A percentile compares a stretch with the other conserved stretches of the same genome.
Evolutionary conservation across 805 yeast species (phyloP).

Genomic region (Millerozyma miso): DNA sequence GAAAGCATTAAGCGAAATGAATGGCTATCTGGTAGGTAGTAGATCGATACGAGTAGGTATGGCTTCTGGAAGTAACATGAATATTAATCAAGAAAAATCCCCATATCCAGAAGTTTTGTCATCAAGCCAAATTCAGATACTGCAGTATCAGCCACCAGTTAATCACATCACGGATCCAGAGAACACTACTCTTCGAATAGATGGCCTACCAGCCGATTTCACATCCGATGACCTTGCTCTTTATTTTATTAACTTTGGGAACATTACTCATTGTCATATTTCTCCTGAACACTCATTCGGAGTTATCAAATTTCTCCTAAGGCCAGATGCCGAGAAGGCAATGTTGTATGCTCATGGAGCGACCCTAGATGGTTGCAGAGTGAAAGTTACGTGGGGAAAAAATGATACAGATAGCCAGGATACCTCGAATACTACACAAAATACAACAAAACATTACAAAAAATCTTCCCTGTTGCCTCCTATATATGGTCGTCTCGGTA

Average conservation of each 20-base stretch:
- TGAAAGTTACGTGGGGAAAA: slow-evolving; percentile 31
- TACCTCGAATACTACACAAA: slow-evolving; percentile 4
- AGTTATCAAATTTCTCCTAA: slow-evolving; percentile 21
- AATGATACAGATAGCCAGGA: slow-evolving; percentile 9
- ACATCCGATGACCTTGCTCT: slow-evolving; percentile 59
- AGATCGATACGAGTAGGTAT: slow-evolving; percentile 71
- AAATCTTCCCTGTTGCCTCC: slow-evolving; percentile 16
- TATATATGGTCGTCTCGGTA: slow-evolving; percentile 13
- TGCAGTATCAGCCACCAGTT: slow-evolving; percentile 50
- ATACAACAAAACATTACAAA: slow-evolving; percentile 7
- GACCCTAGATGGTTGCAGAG: slow-evolving; percentile 23
- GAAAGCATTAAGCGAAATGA: slow-evolving; percentile 75
- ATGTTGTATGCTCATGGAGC: slow-evolving; percentile 28
- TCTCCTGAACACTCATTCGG: slow-evolving; percentile 19
- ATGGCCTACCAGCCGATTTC: slow-evolving; percentile 57
- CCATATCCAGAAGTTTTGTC: slow-evolving; percentile 9
- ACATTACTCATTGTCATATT: slow-evolving; percentile 23
- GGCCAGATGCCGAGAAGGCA: slow-evolving; percentile 37
- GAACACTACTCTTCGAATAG: slow-evolving; percentile 72
- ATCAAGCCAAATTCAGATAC: slow-evolving; percentile 16
- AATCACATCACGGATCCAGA: slow-evolving; percentile 73
- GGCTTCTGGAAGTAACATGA: slow-evolving; percentile 31
- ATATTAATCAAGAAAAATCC: slow-evolving; percentile 5
- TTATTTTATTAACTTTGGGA: slow-evolving; percentile 65
- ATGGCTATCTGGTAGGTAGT: slow-evolving; percentile 66